Percentiles rank a stretch among this genome's conserved stretches.
phyloP scores from a whole-genome alignment of 257 asterid species.

The Thymus quinquecostatus region DNA sequence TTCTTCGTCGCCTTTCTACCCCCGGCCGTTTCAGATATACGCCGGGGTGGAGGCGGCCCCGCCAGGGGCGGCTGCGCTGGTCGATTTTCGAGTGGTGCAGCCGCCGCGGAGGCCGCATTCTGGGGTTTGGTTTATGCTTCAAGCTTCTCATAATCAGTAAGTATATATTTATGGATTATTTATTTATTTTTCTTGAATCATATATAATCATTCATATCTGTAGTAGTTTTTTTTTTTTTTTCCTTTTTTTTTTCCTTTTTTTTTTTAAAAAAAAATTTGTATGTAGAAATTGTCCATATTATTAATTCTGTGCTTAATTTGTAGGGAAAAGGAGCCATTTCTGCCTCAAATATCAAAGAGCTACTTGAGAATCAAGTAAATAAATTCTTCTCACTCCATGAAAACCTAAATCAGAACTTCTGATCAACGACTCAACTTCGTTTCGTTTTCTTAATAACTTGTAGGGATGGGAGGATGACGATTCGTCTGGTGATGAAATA shows the following conservation, averaged over 20 bases:
- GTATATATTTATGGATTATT: constrained; percentile 22
- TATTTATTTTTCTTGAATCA: background rate
- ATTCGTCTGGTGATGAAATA: constrained; percentile 80
- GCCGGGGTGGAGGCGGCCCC: constrained; percentile 38
- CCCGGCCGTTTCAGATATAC: constrained; percentile 53
- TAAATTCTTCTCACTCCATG: background rate
- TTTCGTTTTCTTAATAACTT: background rate
- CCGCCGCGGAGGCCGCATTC: constrained; percentile 87
- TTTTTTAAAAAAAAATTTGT: no score
- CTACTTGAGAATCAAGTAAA: constrained; percentile 93
- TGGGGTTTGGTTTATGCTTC: constrained; percentile 87
- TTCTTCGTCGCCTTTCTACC: constrained; percentile 36
- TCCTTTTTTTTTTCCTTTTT: background rate
- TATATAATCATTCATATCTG: background rate
- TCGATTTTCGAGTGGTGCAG: constrained; percentile 71
- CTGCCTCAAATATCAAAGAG: constrained; percentile 93
- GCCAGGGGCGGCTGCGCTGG: constrained; percentile 4
- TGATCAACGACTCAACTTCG: no score
- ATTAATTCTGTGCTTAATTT: background rate
- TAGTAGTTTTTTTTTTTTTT: background rate
- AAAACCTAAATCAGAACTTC: background rate
- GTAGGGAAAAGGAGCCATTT: constrained; percentile 78
- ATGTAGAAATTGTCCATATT: background rate
- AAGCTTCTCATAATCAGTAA: constrained; percentile 79
- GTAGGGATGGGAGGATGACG: constrained; percentile 90